Evolutionary conservation across 495 filamentous ascomycete species (phyloP), one percentile per base, ranked within the genome.

Genomic region (Bacidia rubella): DNA sequence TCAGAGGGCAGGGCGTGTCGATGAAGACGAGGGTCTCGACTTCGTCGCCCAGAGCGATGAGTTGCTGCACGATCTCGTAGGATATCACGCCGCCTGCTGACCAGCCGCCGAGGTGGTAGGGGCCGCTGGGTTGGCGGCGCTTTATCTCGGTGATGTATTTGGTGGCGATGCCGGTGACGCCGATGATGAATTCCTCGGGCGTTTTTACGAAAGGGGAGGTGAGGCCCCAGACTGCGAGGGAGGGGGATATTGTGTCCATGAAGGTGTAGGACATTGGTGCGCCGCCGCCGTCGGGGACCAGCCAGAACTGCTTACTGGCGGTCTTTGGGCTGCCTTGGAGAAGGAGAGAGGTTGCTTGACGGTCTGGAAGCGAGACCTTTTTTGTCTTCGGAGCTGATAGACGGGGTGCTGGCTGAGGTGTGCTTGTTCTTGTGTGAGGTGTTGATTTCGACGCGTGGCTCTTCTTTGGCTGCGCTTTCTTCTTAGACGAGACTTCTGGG

Each of bases 51-150:
- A 74, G 72, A 44, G 78, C 73, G 57, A 81, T 72, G 9, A 94
- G 71, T 55, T 87, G 81, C 50, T 78, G 79, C 25, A 80, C 79
- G 21, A 86, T 83, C 61, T 93, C 87, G 62, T 86, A 95, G 22
- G 88, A 88, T 57, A 90, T 82, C 29, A 92, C 86, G 40, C 89
- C 89, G 47, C 89, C 89, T 9, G 87, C 88, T 20, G 82, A 87
- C 89, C 89, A 95, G 15, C 75, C 82, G 48, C 79, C 79, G 38
- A 83, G 66, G 60, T 75, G 70, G 64, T 83, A 83, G 3, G 80
- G 80, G 1, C 87, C 87, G 42, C 80, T 74, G 0, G 89, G 79
- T 68, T 88, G 74, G 27, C 85, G 80, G 54, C 86, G 78, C 10
- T 78, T 81, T 53, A 86, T 83, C 58, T 83, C 73, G 22, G 76